These are phyloP conservation scores for Laguncularia racemosa DNA, from an alignment of 345 rosid species.

Conservation along the genomic window DNA sequence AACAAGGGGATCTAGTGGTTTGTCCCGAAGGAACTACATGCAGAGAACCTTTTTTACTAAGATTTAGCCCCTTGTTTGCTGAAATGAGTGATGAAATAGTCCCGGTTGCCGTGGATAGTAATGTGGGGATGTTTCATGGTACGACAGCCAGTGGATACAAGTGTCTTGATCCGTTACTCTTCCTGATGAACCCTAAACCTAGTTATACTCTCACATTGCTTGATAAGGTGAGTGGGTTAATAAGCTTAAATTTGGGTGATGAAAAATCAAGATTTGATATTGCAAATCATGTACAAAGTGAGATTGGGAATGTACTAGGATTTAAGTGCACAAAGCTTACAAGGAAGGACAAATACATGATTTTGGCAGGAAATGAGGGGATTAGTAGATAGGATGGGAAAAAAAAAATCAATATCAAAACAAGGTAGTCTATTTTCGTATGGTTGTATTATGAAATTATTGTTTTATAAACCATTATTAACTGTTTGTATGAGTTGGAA, in stretches of 20 bases:
- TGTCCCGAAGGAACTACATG: conserved; percentile 93
- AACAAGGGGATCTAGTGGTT: conserved; percentile 54
- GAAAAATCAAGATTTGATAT: conserved; percentile 39
- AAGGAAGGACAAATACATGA: conserved; percentile 64
- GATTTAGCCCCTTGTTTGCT: conserved; percentile 71
- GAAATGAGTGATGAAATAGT: conserved; percentile 52
- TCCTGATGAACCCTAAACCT: conserved; percentile 54
- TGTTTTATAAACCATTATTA: no score
- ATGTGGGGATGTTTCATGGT: conserved; percentile 54
- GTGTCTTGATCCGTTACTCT: conserved; percentile 65
- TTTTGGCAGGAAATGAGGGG: conserved; percentile 78
- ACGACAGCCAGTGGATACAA: conserved; percentile 73
- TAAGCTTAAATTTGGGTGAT: conserved; percentile 13
- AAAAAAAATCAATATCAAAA: not conserved
- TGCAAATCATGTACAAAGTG: conserved; percentile 54
- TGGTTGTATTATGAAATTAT: no score
- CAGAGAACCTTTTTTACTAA: conserved; percentile 60
- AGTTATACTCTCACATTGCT: conserved; percentile 38
- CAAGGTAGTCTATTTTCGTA: no score
- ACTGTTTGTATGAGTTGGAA: no score
- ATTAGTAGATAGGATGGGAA: conserved; percentile 8
- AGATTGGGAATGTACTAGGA: conserved; percentile 46
- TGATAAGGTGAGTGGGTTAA: conserved; percentile 23
- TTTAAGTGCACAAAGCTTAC: conserved; percentile 63
- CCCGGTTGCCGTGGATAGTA: conserved; percentile 46